phyloP scores from a whole-genome alignment of 352 stramenopile genomes.

The Phytophthora nicotianae region DNA sequence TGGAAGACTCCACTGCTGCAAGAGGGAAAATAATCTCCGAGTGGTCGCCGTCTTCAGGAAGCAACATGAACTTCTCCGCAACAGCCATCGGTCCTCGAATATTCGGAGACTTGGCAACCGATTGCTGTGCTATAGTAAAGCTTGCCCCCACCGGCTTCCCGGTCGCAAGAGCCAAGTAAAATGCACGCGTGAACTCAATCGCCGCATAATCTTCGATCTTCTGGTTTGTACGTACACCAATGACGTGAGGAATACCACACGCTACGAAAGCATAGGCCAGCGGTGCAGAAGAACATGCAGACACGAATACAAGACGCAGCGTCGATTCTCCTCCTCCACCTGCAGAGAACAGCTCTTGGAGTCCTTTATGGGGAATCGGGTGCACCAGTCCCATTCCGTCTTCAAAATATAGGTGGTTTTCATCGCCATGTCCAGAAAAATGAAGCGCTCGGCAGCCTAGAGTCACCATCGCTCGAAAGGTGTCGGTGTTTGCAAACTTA shows the following conservation, averaged over 20 bases:
- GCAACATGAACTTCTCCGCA: conserved; percentile 76
- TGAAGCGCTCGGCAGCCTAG: conserved; percentile 92
- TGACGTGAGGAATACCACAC: conserved; percentile 91
- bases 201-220: conserved; percentile 90
- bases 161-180: conserved; percentile 78
- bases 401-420: conserved; percentile 94
- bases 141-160: conserved; percentile 74
- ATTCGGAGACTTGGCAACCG: conserved; percentile 78
- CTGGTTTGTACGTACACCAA: conserved; percentile 85
- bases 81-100: conserved; percentile 73
- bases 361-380: conserved; percentile 69
- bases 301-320: conserved; percentile 81
- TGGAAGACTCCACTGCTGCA: conserved; percentile 49
- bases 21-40: conserved; percentile 85
- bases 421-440: conserved; percentile 95
- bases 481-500: conserved; percentile 94
- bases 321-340: conserved; percentile 46
- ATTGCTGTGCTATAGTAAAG: conserved; percentile 78
- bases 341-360: conserved; percentile 75
- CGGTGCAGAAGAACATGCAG: conserved; percentile 76
- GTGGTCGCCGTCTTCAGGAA: conserved; percentile 78
- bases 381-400: conserved; percentile 88
- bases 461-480: conserved; percentile 92
- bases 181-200: conserved; percentile 86
- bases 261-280: conserved; percentile 86